phyloP scores from a whole-genome alignment of 148 eudicot genomes.

The Pouteria glomerata region DNA sequence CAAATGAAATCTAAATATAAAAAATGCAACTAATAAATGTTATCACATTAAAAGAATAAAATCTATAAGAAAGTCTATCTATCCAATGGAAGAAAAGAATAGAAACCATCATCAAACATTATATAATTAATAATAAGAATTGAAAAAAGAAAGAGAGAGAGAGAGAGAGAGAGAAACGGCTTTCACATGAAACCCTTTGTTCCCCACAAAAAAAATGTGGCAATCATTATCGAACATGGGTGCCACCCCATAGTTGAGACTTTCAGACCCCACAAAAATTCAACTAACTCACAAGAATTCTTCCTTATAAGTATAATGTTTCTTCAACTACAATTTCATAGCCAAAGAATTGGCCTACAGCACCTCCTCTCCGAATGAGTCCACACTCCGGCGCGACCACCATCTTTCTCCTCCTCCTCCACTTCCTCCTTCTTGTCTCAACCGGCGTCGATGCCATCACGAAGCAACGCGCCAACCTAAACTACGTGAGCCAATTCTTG shows the following conservation, averaged over 20 bases:
- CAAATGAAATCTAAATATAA: no score
- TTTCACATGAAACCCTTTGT: neutral
- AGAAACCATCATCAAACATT: no score
- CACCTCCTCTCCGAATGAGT: neutral
- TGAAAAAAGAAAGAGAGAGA: no score
- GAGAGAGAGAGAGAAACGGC: no score
- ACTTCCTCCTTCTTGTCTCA: slow-evolving; percentile 18
- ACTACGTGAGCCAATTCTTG: slow-evolving; percentile 27
- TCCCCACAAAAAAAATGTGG: slow-evolving; percentile 15
- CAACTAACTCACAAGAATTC: slow-evolving; percentile 3
- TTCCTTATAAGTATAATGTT: neutral
- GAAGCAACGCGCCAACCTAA: slow-evolving; percentile 1
- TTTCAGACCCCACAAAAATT: slow-evolving; percentile 4
- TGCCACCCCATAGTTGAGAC: slow-evolving; percentile 39
- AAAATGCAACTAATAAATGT: neutral
- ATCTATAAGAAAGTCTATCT: neutral
- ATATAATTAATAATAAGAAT: no score
- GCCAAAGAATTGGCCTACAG: neutral
- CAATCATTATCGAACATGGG: slow-evolving; percentile 69
- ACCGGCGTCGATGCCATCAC: slow-evolving; percentile 11
- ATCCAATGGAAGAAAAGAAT: no score
- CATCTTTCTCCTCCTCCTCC: slow-evolving; percentile 12
- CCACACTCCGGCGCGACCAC: neutral
- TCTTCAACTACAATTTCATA: neutral
- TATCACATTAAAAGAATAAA: neutral